Base-by-base conservation (phyloP, 345 rosid genomes). In the Rhodamnia rubescens region DNA sequence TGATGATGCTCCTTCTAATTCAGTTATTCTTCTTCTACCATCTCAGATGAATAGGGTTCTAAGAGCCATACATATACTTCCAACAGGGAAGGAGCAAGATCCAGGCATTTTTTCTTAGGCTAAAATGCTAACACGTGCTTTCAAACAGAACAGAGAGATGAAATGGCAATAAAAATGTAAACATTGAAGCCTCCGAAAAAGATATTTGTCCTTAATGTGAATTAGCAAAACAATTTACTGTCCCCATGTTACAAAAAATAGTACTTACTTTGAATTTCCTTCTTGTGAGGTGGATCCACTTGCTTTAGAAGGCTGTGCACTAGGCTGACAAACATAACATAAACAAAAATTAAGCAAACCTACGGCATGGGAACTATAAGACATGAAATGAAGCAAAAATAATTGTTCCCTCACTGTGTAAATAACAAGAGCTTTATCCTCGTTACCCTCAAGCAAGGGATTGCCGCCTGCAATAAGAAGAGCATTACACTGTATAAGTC, bases 381-480 rank as follows among this genome's bases (percentile, higher is more conserved):
- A 24, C 16, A 85, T 78, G 83, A n/a, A 80, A 56, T 53, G 69
- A 32, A 85, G 61, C 69, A 85, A 84, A 59, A 75, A 27, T 58
- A 54, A 83, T 81, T 18, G 83, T 10, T 80, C 61, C 83, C 88
- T 88, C 78, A 97, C 99, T 89, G 92, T 89, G 89, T 93, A 97
- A 86, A 97, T 93, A 86, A 96, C 96, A 85, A 97, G 93, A 84
- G 99, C 99, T 91, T 93, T 97, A 91, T 95, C 97, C 85, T 95
- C 98, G 20, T 69, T 90, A 78, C 90, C 83, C 81, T 92, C 92
- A 84, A 86, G 85, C 55, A 89, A 80, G 82, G 91, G 86, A 88
- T 87, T 91, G 85, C 86, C 87, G 57, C 95, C 98, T 96, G 94
- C 75, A 57, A 42, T 49, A 44, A 64, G 55, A 56, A 6, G 55